A percentile compares a stretch with the other conserved stretches of the same genome.
These are phyloP conservation scores for Tolypocladium album DNA, from an alignment of 2,329 filamentous ascomycete species.

Conservation along the genomic window DNA sequence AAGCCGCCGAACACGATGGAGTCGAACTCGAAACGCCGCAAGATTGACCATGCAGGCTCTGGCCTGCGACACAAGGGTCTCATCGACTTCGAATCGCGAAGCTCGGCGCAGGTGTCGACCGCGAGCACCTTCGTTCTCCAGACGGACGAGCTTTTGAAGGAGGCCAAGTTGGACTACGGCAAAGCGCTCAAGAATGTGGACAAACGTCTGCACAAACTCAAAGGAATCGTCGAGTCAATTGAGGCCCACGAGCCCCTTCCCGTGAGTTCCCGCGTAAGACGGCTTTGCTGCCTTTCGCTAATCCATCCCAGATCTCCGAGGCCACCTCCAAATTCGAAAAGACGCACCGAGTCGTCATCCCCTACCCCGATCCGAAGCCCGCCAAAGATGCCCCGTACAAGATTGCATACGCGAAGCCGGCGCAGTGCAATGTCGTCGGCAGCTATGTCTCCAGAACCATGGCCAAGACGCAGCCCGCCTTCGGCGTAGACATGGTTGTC, in stretches of 20 bases:
- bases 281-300: conserved; percentile 1
- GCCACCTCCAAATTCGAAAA: conserved; percentile 58
- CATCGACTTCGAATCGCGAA: conserved; percentile 29
- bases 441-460: conserved; percentile 74
- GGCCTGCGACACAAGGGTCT: conserved; percentile 23
- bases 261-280: conserved; percentile 24
- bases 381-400: conserved; percentile 70
- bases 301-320: conserved; percentile 48
- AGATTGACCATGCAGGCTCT: conserved; percentile 29
- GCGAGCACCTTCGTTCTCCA: conserved; percentile 48
- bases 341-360: conserved; percentile 58
- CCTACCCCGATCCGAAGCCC: conserved; percentile 75
- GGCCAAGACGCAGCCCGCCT: conserved; percentile 46
- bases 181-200: conserved; percentile 38
- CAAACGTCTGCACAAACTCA: conserved; percentile 38
- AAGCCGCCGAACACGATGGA: conserved; percentile 25
- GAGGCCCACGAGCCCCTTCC: conserved; percentile 36
- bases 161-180: conserved; percentile 41
- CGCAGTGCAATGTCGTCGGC: conserved; percentile 76
- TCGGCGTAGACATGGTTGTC: conserved; percentile 72
- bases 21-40: conserved; percentile 35
- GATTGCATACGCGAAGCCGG: conserved; percentile 64
- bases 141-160: conserved; percentile 47
- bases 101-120: conserved; percentile 28
- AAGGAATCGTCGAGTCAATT: conserved; percentile 40